phyloP scores from a whole-genome alignment of 768 basidiomycete genomes.

The Omphalotus guepiniiformis region DNA sequence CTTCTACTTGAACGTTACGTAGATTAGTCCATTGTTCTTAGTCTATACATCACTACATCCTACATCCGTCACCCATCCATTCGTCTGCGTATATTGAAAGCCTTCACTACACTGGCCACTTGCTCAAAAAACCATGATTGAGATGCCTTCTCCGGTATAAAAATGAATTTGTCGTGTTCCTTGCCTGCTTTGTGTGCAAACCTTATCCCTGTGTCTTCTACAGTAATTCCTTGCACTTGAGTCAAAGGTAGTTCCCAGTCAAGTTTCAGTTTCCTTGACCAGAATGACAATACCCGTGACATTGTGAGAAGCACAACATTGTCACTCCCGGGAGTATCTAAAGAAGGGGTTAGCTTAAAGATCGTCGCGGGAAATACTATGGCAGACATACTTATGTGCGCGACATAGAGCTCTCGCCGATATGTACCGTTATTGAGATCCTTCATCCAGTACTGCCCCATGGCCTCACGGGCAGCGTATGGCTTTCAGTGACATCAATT shows the following conservation, averaged over 20 bases:
- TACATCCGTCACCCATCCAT: constrained; percentile 38
- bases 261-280: constrained; percentile 77
- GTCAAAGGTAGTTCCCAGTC: constrained; percentile 91
- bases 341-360: constrained; percentile 4
- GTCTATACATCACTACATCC: background rate
- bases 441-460: constrained; percentile 96
- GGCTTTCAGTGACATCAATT: constrained; percentile 44
- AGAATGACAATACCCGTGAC: constrained; percentile 75
- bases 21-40: background rate
- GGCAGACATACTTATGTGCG: constrained; percentile 72
- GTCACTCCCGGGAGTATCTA: constrained; percentile 77
- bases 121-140: constrained; percentile 81
- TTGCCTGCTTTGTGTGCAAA: constrained; percentile 77
- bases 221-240: constrained; percentile 81
- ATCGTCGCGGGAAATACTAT: background rate
- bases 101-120: constrained; percentile 70
- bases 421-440: constrained; percentile 89
- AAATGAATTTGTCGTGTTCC: constrained; percentile 71
- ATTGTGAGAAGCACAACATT: constrained; percentile 78
- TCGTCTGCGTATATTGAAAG: constrained; percentile 67
- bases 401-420: constrained; percentile 81
- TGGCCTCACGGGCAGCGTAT: constrained; percentile 83
- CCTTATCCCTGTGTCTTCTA: constrained; percentile 88
- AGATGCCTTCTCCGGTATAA: constrained; percentile 69
- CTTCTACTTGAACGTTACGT: constrained; percentile 1